Evolutionary conservation across 2,329 filamentous ascomycete species (phyloP).

Genomic region (Aureobasidium sp.): DNA sequence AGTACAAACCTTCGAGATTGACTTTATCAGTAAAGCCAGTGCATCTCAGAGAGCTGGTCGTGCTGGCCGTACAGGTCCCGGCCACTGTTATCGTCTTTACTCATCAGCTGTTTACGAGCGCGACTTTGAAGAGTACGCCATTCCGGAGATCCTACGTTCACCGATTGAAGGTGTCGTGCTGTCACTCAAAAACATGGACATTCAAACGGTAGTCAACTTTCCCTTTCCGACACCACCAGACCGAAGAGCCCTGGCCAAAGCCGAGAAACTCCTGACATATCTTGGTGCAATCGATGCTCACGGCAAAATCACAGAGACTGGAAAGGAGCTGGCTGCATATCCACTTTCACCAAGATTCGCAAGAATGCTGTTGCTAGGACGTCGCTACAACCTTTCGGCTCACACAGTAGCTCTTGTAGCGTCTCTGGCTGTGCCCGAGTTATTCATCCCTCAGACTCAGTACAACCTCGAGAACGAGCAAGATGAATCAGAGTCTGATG

Average conservation of each 20-base stretch:
- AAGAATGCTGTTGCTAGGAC: slow-evolving; percentile 83
- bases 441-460: slow-evolving; percentile 79
- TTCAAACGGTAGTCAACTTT: slow-evolving; percentile 86
- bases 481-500: slow-evolving; percentile 30
- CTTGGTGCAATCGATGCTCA: slow-evolving; percentile 64
- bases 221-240: slow-evolving; percentile 91
- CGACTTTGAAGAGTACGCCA: slow-evolving; percentile 77
- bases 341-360: slow-evolving; percentile 86
- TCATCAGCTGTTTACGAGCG: slow-evolving; percentile 90
- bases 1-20: slow-evolving; percentile 90
- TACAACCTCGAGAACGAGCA: slow-evolving; percentile 33
- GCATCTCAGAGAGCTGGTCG: slow-evolving; percentile 86
- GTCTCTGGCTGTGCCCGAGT: slow-evolving; percentile 76
- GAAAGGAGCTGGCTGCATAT: slow-evolving; percentile 77
- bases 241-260: slow-evolving; percentile 65
- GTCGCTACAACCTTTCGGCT: slow-evolving; percentile 71
- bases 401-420: slow-evolving; percentile 87
- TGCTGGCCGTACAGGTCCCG: slow-evolving; percentile 89
- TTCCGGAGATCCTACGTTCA: slow-evolving; percentile 83
- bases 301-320: slow-evolving; percentile 71
- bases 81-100: slow-evolving; percentile 91
- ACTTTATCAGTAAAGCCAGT: slow-evolving; percentile 96
- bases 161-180: slow-evolving; percentile 85
- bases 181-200: slow-evolving; percentile 89
- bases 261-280: slow-evolving; percentile 80